Evolutionary conservation across 1,139 yeast species (phyloP).

Genomic region (Candida anutae): DNA sequence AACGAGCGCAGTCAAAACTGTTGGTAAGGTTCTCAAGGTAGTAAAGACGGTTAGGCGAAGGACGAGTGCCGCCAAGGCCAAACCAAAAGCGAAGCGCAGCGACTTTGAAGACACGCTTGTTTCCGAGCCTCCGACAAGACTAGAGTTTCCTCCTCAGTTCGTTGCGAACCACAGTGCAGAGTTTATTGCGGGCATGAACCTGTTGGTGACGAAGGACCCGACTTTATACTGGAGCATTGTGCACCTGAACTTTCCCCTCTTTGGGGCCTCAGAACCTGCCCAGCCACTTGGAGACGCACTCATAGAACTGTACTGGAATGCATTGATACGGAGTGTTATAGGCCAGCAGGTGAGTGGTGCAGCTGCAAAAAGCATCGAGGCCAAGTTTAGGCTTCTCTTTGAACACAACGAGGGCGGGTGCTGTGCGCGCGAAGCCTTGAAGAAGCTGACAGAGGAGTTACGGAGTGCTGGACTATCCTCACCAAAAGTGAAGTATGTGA

Average conservation of each 20-base stretch:
- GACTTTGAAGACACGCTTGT: conserved; percentile 22
- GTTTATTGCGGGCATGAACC: conserved; percentile 36
- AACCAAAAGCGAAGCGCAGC: conserved; percentile 3
- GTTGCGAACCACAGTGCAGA: conserved; percentile 32
- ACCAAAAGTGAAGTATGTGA: conserved; percentile 59
- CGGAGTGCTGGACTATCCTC: conserved; percentile 64
- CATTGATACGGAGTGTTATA: conserved; percentile 41
- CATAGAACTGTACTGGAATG: conserved; percentile 26
- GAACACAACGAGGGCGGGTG: conserved; percentile 40
- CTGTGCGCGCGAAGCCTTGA: conserved; percentile 43
- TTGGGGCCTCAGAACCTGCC: conserved; percentile 8
- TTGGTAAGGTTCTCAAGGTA: too few species aligned
- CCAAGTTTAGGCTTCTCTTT: conserved; percentile 33
- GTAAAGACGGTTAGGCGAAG: too few species aligned
- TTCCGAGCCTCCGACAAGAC: conserved; percentile 19
- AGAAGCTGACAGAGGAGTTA: conserved; percentile 37
- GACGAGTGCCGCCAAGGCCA: conserved; percentile 1
- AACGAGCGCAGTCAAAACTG: too few species aligned
- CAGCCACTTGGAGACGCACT: conserved; percentile 5
- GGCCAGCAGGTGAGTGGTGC: conserved; percentile 84
- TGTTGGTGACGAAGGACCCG: conserved; percentile 37
- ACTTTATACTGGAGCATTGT: conserved; percentile 27
- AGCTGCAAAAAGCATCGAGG: conserved; percentile 63
- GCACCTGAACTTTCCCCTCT: conserved; percentile 23
- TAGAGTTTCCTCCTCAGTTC: conserved; percentile 33